Base-by-base conservation (phyloP, 176 grass and related monocot species). In the Tuctoria greenei region DNA sequence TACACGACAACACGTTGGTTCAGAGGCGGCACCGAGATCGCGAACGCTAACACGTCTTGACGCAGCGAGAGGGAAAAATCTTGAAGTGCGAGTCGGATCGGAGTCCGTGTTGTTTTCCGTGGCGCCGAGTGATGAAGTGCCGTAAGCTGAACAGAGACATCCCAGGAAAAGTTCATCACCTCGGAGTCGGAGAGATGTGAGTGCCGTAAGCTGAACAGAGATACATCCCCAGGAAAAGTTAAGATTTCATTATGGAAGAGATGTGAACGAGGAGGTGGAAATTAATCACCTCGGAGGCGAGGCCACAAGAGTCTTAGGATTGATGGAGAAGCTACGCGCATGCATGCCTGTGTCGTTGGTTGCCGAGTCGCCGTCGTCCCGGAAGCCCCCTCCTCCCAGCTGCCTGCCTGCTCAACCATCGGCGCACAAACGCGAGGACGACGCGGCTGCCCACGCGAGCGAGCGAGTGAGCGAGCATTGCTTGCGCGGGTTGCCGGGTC, bases 401-500 rank as follows among this genome's bases (percentile, higher is more conserved):
- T 5, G 20, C 0, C 18, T 2, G 0, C 0, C 2, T 18, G 5
- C 1, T 23, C 44, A 76, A 27, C 64, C 43, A 76, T 49, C 50
- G 5, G 10, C 67, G 18, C 59, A 34, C 28, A 10, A 58, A 34
- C 80, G 3, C 15, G 36, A 13, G 8, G n/a, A n/a, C n/a, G n/a
- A n/a, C n/a, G n/a, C n/a, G n/a, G n/a, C n/a, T n/a, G n/a, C n/a
- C n/a, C n/a, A n/a, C n/a, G n/a, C n/a, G n/a, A n/a, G n/a, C n/a
- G n/a, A n/a, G n/a, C n/a, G n/a, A n/a, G 3, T 10, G 36, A 13
- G 13, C 67, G 15, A 6, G 44, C 34, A 8, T 58, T 68, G 77
- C 76, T 61, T 55, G 72, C 57, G 71, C 58, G 85, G 5, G 85
- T 74, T 79, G 85, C 85, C 1, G 74, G 1, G 68, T 87, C 85